Conservation (phyloP, 2,329 filamentous ascomycete genomes). For the Pleoardoris graminearum region DNA sequence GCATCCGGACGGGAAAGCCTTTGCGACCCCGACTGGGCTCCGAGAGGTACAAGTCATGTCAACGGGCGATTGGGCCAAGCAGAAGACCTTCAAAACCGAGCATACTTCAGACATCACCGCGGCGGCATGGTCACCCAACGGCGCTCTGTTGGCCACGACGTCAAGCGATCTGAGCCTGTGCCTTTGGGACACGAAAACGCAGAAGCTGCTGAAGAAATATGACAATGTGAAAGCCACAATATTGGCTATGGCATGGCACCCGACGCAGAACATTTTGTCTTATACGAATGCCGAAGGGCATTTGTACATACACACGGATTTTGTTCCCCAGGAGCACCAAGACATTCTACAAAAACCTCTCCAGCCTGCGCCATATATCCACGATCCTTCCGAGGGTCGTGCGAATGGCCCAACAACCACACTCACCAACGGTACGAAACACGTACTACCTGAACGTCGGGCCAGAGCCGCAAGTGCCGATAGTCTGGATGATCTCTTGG, state of each 20-base stretch:
- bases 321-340: conserved; percentile 57
- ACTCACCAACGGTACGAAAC: conserved; percentile 59
- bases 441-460: conserved; percentile 54
- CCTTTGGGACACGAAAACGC: conserved; percentile 89
- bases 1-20: conserved; percentile 93
- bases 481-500: conserved; percentile 82
- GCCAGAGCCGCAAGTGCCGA: conserved; percentile 64
- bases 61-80: conserved; percentile 85
- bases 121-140: conserved; percentile 91
- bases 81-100: conserved; percentile 75
- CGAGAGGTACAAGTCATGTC: conserved; percentile 82
- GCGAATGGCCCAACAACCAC: conserved; percentile 66
- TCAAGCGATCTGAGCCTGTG: conserved; percentile 65
- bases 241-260: conserved; percentile 88
- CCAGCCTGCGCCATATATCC: conserved; percentile 83
- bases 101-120: conserved; percentile 86
- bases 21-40: conserved; percentile 81
- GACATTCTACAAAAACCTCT: conserved; percentile 55
- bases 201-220: conserved; percentile 75
- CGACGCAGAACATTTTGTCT: conserved; percentile 81
- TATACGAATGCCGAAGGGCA: conserved; percentile 94
- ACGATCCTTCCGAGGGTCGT: conserved; percentile 73
- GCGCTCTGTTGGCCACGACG: conserved; percentile 74
- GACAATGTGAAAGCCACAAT: conserved; percentile 75
- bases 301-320: conserved; percentile 82